These are phyloP conservation scores for Kuraishia molischiana DNA, from an alignment of 805 yeast species.

Conservation along the genomic window DNA sequence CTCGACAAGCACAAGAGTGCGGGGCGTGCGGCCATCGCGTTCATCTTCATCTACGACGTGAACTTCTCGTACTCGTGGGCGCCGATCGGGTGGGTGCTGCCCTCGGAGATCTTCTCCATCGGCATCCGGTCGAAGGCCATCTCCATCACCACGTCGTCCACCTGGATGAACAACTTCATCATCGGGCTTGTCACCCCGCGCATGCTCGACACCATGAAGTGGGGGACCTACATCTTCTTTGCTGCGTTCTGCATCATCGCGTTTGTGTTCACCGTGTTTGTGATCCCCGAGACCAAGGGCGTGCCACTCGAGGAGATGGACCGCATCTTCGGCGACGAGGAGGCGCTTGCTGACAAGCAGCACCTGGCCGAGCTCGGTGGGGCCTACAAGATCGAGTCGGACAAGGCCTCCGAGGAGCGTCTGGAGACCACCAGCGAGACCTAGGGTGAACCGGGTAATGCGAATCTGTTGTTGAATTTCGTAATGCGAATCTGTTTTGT, in stretches of 20 bases:
- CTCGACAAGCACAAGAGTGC: constrained; percentile 11
- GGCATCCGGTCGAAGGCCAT: constrained; percentile 55
- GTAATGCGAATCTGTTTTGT: too few species aligned
- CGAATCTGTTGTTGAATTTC: too few species aligned
- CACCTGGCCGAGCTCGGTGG: neutral
- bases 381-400: neutral
- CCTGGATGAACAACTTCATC: constrained; percentile 24
- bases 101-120: constrained; percentile 44
- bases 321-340: constrained; percentile 1
- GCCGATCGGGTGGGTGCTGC: constrained; percentile 40
- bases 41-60: constrained; percentile 18
- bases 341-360: neutral
- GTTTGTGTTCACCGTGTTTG: neutral
- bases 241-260: neutral
- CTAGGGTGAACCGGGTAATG: too few species aligned
- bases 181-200: constrained; percentile 21
- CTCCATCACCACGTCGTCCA: constrained; percentile 34
- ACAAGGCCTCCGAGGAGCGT: neutral
- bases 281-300: constrained; percentile 41
- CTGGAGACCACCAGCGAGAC: neutral
- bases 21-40: constrained; percentile 17
- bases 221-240: constrained; percentile 13
- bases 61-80: constrained; percentile 15
- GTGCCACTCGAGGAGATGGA: constrained; percentile 21
- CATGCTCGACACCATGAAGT: constrained; percentile 17